Evolutionary conservation across 1,284 basidiomycete genomes (phyloP), one percentile per base, ranked within the genome.

Genomic region (Papiliotrema laurentii): DNA sequence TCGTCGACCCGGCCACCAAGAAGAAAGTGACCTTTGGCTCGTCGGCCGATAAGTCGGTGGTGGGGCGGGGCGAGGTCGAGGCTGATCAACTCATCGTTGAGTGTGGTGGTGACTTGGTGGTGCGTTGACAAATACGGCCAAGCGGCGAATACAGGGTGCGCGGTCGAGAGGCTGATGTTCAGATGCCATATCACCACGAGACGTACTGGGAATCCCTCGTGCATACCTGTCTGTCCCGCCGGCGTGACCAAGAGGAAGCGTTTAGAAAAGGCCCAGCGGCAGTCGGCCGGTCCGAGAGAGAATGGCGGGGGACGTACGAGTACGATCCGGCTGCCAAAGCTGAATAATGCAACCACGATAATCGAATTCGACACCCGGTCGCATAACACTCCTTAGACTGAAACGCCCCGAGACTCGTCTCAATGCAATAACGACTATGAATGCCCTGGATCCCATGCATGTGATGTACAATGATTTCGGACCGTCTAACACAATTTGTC

Each of bases 1-100:
- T 73, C 35, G 64, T 72, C 50, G 69, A 72, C 46, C 55, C 67
- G 1, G 46, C 50, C 13, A 68, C 66, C 4, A 62, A 61, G 44
- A 31, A 49, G 26, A 67, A 68, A 43, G 58, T 66, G 45, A 53
- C 49, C 21, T 61, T 70, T 25, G 56, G 43, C 26, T 41, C 41
- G 5, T 18, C 45, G 13, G 48, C 48, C 27, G 60, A 56, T 10
- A 39, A 50, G 33, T 54, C 56, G 39, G 22, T 60, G 16, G 45
- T 63, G 13, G 53, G 53, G n/a, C 53, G 55, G 1, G 61, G 59
- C 1, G 55, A 56, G 6, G 50, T 67, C 11, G 48, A 50, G 6
- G 28, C 43, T n/a, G 49, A 46, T 11, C 37, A 47, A 27, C 49
- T 70, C 19, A 28, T 68, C 34, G 53, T 51, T 30, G 68, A 68